Conservation (phyloP, 805 yeast genomes). For the Wickerhamomyces alni region DNA sequence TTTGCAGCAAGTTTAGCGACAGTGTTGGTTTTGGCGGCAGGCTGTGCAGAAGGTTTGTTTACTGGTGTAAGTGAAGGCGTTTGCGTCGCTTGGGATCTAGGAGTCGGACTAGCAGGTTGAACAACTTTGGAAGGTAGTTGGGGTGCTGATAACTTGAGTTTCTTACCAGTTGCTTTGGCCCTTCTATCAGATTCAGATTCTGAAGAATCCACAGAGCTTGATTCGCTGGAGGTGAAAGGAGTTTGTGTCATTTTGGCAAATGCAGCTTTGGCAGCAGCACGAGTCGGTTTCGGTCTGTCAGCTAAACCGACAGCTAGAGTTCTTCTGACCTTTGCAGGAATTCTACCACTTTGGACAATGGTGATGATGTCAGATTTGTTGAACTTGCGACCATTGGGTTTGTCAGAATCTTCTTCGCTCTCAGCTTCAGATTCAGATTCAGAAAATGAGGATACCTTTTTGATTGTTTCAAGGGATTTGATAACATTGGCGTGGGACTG, state of each 20-base stretch:
- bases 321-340: slow-evolving; percentile 10
- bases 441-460: slow-evolving; percentile 11
- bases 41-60: no score
- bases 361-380: slow-evolving; percentile 16
- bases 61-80: no score
- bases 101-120: no score
- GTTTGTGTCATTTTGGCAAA: not conserved
- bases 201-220: no score
- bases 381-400: slow-evolving; percentile 12
- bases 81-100: no score
- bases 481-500: not conserved
- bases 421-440: slow-evolving; percentile 12
- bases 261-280: slow-evolving; percentile 9
- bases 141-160: no score
- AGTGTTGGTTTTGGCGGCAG: no score
- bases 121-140: no score
- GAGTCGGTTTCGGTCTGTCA: not conserved
- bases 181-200: no score
- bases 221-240: no score
- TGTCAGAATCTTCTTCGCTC: slow-evolving; percentile 15
- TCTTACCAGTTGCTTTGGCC: no score
- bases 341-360: slow-evolving; percentile 11
- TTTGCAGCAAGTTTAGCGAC: no score
- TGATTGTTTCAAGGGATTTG: slow-evolving; percentile 1
- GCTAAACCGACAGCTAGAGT: slow-evolving; percentile 3